Percentiles rank a stretch among this genome's conserved stretches.
phyloP scores from a whole-genome alignment of 306 rosid species.

The Vigna angularis region DNA sequence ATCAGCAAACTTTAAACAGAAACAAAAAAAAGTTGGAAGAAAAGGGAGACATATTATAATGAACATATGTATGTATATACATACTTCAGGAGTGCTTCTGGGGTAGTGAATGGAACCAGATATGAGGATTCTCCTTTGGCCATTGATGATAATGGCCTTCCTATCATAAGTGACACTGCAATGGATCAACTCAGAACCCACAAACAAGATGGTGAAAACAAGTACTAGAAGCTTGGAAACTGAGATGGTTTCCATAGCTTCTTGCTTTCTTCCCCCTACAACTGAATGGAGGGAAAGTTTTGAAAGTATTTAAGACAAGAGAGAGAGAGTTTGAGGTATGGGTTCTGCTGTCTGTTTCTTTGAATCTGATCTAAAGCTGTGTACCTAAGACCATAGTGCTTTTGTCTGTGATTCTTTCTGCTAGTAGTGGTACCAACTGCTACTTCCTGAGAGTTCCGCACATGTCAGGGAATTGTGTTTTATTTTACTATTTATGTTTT shows the following conservation, averaged over 20 bases:
- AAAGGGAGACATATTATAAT: neutral
- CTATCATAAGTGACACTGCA: conserved; percentile 81
- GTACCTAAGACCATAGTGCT: conserved; percentile 31
- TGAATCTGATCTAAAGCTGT: conserved; percentile 51
- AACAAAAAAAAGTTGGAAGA: neutral
- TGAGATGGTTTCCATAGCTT: conserved; percentile 76
- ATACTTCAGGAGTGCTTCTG: conserved; percentile 93
- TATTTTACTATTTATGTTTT: conserved; percentile 25
- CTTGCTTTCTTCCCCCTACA: neutral
- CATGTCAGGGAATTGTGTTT: conserved; percentile 41
- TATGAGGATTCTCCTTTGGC: conserved; percentile 83
- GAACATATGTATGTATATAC: conserved; percentile 35
- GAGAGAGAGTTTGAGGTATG: conserved; percentile 5
- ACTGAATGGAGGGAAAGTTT: conserved; percentile 53
- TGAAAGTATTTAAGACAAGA: conserved; percentile 21
- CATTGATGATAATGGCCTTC: conserved; percentile 92
- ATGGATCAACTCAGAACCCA: conserved; percentile 57
- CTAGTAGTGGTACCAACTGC: neutral
- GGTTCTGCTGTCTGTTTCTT: neutral
- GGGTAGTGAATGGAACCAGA: conserved; percentile 99
- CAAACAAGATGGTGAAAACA: conserved; percentile 45
- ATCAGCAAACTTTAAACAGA: conserved; percentile 13
- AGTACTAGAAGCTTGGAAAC: conserved; percentile 69
- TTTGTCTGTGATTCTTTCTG: conserved; percentile 36
- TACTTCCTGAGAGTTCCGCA: conserved; percentile 23